A percentile compares a stretch with the other conserved stretches of the same genome.
Evolutionary conservation across 306 rosid species (phyloP).

Genomic region (Oemleria cerasiformis): DNA sequence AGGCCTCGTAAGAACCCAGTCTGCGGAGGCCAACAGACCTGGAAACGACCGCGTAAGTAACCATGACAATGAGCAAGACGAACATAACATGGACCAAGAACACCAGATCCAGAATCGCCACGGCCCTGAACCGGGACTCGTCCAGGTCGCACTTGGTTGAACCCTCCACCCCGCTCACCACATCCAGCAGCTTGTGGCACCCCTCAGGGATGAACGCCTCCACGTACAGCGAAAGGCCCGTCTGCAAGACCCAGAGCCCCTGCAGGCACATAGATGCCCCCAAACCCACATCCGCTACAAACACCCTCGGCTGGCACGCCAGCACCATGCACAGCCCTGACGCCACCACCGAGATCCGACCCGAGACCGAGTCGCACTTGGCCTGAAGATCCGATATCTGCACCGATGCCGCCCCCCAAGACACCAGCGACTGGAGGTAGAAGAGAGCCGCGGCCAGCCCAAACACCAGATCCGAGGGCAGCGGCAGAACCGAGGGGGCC

Average conservation of each 20-base stretch:
- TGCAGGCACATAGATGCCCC: conserved; percentile 59
- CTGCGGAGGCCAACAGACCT: conserved; percentile 44
- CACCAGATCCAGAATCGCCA: conserved; percentile 71
- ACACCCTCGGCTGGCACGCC: conserved; percentile 60
- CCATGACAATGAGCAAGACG: conserved; percentile 48
- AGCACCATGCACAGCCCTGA: conserved; percentile 50
- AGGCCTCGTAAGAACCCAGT: conserved; percentile 70
- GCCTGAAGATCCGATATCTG: conserved; percentile 75
- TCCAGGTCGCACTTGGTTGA: conserved; percentile 89
- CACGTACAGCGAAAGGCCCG: conserved; percentile 76
- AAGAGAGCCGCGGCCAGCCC: conserved; percentile 62
- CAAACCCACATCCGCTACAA: conserved; percentile 62
- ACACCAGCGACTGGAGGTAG: conserved; percentile 53
- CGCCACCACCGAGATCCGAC: conserved; percentile 44
- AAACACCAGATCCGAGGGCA: conserved; percentile 61
- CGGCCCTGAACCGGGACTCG: conserved; percentile 71
- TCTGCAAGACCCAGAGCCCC: conserved; percentile 80
- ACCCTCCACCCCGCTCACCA: conserved; percentile 66
- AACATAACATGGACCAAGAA: conserved; percentile 61
- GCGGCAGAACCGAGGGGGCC: conserved; percentile 41
- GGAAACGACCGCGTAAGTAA: conserved; percentile 47
- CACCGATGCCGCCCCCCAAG: conserved; percentile 49
- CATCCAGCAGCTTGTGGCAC: conserved; percentile 79
- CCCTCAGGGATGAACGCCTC: conserved; percentile 93
- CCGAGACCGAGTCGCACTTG: conserved; percentile 65